phyloP scores from a whole-genome alignment of 805 yeast species.

The Alloascoidea hylecoeti region DNA sequence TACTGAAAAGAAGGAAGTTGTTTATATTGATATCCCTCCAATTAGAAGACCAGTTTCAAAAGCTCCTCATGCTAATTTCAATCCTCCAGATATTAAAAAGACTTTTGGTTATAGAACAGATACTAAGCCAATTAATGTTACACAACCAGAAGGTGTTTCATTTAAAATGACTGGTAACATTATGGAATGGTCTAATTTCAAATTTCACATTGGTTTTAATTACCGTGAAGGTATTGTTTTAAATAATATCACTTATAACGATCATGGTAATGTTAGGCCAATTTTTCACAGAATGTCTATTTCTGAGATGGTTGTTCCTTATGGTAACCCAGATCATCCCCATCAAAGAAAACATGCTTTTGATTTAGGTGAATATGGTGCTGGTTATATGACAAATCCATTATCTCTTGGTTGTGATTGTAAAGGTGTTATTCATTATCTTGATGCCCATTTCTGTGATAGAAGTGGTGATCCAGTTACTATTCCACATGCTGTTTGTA shows the following conservation, averaged over 20 bases:
- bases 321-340: slow-evolving; percentile 67
- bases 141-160: slow-evolving; percentile 77
- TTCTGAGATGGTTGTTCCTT: slow-evolving; percentile 77
- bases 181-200: slow-evolving; percentile 68
- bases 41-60: slow-evolving; percentile 61
- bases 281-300: slow-evolving; percentile 68
- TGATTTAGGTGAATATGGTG: slow-evolving; percentile 82
- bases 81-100: slow-evolving; percentile 47
- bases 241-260: slow-evolving; percentile 60
- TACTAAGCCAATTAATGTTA: slow-evolving; percentile 50
- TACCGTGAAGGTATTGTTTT: slow-evolving; percentile 77
- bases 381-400: slow-evolving; percentile 76
- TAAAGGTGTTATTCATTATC: slow-evolving; percentile 72
- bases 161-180: slow-evolving; percentile 56
- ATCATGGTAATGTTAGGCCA: slow-evolving; percentile 64
- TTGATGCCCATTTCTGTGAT: slow-evolving; percentile 66
- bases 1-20: slow-evolving; percentile 53
- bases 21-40: slow-evolving; percentile 63
- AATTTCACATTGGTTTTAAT: slow-evolving; percentile 72
- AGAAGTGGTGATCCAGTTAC: slow-evolving; percentile 57
- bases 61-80: slow-evolving; percentile 56
- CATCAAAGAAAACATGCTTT: slow-evolving; percentile 80
- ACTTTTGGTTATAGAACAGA: slow-evolving; percentile 50
- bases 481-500: slow-evolving; percentile 65
- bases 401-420: slow-evolving; percentile 72